Evolutionary conservation across 768 basidiomycete genomes (phyloP).

Genomic region (Phanerochaete sordida): DNA sequence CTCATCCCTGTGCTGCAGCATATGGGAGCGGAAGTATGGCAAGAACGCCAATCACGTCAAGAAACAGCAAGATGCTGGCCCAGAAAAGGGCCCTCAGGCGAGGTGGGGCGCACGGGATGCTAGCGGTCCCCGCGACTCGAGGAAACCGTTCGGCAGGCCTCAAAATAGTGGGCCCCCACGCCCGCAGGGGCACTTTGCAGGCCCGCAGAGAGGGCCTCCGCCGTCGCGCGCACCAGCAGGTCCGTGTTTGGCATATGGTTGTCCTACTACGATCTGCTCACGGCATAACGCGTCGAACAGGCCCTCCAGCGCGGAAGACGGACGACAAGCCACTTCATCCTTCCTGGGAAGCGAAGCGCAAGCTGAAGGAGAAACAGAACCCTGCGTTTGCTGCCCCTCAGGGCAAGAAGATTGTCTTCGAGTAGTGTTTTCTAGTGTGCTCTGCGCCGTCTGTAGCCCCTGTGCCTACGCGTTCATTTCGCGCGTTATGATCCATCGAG

Average conservation of each 20-base stretch:
- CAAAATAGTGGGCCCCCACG: neutral
- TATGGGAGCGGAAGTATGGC: constrained; percentile 98
- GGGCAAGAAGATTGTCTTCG: constrained; percentile 83
- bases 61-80: constrained; percentile 37
- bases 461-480: neutral
- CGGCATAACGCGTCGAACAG: neutral
- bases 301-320: neutral
- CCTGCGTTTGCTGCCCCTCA: constrained; percentile 60
- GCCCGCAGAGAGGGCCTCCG: neutral
- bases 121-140: neutral
- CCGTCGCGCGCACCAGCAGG: neutral
- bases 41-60: constrained; percentile 88
- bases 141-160: neutral
- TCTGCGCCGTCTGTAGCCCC: neutral
- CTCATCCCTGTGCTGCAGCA: constrained; percentile 42
- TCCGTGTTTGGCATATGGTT: neutral
- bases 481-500: neutral
- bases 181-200: neutral
- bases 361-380: constrained; percentile 66
- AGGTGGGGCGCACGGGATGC: neutral
- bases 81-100: neutral
- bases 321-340: constrained; percentile 68
- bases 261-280: neutral
- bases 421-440: neutral
- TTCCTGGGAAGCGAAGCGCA: constrained; percentile 94